phyloP scores from a whole-genome alignment of 1,284 basidiomycete species.

The Puccinia horiana region DNA sequence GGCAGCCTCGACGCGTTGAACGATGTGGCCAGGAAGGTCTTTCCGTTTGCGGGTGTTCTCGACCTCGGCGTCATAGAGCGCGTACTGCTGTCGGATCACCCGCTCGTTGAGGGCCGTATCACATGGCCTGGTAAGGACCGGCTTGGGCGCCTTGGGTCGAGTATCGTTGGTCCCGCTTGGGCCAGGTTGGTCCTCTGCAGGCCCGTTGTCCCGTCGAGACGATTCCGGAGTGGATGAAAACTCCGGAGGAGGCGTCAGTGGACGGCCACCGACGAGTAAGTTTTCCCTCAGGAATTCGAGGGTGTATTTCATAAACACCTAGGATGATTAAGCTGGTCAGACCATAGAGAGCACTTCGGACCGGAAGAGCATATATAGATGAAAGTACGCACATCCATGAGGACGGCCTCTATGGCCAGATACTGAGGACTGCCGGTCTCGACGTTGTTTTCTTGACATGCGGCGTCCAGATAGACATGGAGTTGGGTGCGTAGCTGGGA shows the following conservation, averaged over 20 bases:
- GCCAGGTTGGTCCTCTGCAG: neutral
- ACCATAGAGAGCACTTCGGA: neutral
- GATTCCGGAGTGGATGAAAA: neutral
- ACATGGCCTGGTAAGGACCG: constrained; percentile 1
- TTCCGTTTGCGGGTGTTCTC: constrained; percentile 45
- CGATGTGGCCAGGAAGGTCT: constrained; percentile 19
- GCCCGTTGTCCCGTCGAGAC: constrained; percentile 9
- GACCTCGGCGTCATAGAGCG: constrained; percentile 33
- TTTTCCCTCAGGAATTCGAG: constrained; percentile 38
- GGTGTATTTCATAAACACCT: constrained; percentile 44
- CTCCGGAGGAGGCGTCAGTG: constrained; percentile 13
- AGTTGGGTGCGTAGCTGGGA: constrained; percentile 18
- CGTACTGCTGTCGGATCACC: constrained; percentile 40
- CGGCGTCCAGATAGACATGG: constrained; percentile 11
- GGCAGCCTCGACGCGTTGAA: constrained; percentile 12
- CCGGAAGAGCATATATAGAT: neutral
- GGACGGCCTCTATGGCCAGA: neutral
- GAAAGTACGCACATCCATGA: constrained; percentile 24
- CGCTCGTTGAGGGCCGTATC: constrained; percentile 42
- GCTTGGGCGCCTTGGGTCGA: constrained; percentile 6
- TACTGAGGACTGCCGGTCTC: constrained; percentile 24
- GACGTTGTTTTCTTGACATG: constrained; percentile 31
- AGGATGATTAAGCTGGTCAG: neutral
- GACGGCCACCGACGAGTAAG: constrained; percentile 10
- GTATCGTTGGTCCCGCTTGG: neutral